phyloP scores from a whole-genome alignment of 2,329 filamentous ascomycete species.

The Hypoxylon rubiginosum region DNA sequence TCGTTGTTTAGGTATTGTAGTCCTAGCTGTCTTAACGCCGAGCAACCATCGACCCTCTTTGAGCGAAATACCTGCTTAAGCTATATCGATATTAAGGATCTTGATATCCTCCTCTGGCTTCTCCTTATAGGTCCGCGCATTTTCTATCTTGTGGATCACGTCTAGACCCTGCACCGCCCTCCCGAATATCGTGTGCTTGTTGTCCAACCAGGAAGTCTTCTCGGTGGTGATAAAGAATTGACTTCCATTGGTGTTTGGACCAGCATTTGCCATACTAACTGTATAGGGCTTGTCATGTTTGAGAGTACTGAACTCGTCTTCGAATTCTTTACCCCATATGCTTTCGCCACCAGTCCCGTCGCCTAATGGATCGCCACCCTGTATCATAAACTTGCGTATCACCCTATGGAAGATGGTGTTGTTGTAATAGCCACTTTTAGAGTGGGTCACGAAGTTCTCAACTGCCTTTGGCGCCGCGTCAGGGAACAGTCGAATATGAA shows the following conservation, averaged over 20 bases:
- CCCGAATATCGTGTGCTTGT: constrained; percentile 97
- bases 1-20: background rate
- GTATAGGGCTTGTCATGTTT: constrained; percentile 98
- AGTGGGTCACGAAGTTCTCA: constrained; percentile 96
- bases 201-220: constrained; percentile 95
- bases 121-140: constrained; percentile 86
- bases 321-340: constrained; percentile 93
- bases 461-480: constrained; percentile 94
- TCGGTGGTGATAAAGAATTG: constrained; percentile 99
- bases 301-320: constrained; percentile 91
- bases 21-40: background rate
- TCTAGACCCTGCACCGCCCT: constrained; percentile 91
- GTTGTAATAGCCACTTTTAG: constrained; percentile 94
- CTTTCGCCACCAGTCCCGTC: constrained; percentile 92
- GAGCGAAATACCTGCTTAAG: constrained; percentile 52
- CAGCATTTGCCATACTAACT: constrained; percentile 97
- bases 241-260: constrained; percentile 92
- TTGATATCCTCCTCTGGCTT: constrained; percentile 98
- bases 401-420: constrained; percentile 97
- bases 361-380: constrained; percentile 84
- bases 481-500: constrained; percentile 92
- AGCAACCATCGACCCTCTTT: background rate
- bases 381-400: constrained; percentile 99
- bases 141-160: constrained; percentile 96
- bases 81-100: constrained; percentile 86